Evolutionary conservation across 257 asterid genomes (phyloP).

Genomic region (Penstemon davidsonii): DNA sequence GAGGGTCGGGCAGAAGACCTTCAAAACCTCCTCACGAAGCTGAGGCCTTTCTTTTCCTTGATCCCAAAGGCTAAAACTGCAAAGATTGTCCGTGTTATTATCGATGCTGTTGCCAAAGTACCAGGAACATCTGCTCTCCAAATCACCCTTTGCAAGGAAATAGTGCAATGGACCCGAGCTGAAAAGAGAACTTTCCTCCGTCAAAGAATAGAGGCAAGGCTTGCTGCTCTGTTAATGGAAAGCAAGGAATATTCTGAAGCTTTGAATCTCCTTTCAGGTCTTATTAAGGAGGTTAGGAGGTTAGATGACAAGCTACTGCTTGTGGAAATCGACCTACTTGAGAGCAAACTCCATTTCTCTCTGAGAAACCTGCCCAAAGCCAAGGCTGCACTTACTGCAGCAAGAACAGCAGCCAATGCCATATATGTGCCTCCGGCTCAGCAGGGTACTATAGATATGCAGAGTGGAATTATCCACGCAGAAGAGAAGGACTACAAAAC

Average conservation of each 20-base stretch:
- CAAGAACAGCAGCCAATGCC: conserved; percentile 71
- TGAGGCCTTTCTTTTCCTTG: conserved; percentile 59
- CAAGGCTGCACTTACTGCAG: conserved; percentile 69
- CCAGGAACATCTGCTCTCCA: conserved; percentile 64
- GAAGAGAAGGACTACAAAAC: conserved; percentile 72
- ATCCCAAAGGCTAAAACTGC: conserved; percentile 74
- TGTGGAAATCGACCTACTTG: conserved; percentile 63
- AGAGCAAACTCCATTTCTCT: conserved; percentile 70
- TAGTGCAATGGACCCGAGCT: conserved; percentile 60
- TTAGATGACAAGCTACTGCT: conserved; percentile 60
- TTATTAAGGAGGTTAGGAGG: conserved; percentile 63
- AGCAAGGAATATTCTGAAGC: conserved; percentile 60
- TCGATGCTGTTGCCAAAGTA: conserved; percentile 60
- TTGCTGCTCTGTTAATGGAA: conserved; percentile 61
- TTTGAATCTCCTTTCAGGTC: conserved; percentile 58
- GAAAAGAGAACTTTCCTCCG: conserved; percentile 66
- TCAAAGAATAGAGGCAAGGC: conserved; percentile 60
- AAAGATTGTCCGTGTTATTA: conserved; percentile 53
- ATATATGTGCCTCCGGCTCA: conserved; percentile 71
- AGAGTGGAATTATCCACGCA: conserved; percentile 64
- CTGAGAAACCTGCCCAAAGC: conserved; percentile 64
- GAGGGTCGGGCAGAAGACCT: conserved; percentile 58
- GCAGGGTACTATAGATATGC: conserved; percentile 61
- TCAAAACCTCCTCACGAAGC: conserved; percentile 41
- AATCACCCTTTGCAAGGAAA: conserved; percentile 63